Base-by-base conservation (phyloP, 1,284 basidiomycete genomes). In the Mycena citricolor region DNA sequence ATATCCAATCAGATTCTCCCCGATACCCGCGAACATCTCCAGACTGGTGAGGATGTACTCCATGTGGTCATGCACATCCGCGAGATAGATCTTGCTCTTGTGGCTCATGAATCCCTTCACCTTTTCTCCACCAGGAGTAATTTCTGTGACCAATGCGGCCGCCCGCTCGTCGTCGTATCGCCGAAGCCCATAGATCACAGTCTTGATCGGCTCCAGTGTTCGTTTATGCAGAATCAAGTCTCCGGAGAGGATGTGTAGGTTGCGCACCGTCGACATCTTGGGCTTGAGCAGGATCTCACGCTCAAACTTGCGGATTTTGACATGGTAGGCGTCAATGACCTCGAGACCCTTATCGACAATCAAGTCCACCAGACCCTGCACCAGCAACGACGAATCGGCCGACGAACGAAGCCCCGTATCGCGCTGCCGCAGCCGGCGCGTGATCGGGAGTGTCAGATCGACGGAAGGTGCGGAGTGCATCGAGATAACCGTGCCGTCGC, bases 11-110 rank as follows among this genome's bases (percentile, higher is more conserved):
- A 85, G 57, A 57, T 86, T 86, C 60, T 86, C 81, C 23, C 78
- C 68, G 44, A 83, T 77, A 13, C 71, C 74, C 8, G 78, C 70
- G 54, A 83, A 84, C 78, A 83, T 85, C 52, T 86, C 82, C 42
- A 85, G 57, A 56, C 77, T 82, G 5, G 71, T 69, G 16, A 86
- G 59, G 32, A 82, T 77, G 59, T 81, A 82, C 54, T 84, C 81
- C 69, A 83, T 82, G 57, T 84, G 82, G 57, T 86, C 83, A 49
- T 75, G 73, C 12, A 86, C 83, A 57, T 86, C 82, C 13, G 82
- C 81, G 37, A 85, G 62, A 57, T 85, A 85, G 8, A 85, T 79
- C 60, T 83, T 84, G 8, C 79, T 61, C 60, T 83, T 82, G 51
- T 81, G 79, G 55, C 76, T 81, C 71, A 86, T 80, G 58, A 73